These are phyloP conservation scores for Tetrahymena elliotti DNA, from an alignment of 73 alveolate species.

Conservation along the genomic window DNA sequence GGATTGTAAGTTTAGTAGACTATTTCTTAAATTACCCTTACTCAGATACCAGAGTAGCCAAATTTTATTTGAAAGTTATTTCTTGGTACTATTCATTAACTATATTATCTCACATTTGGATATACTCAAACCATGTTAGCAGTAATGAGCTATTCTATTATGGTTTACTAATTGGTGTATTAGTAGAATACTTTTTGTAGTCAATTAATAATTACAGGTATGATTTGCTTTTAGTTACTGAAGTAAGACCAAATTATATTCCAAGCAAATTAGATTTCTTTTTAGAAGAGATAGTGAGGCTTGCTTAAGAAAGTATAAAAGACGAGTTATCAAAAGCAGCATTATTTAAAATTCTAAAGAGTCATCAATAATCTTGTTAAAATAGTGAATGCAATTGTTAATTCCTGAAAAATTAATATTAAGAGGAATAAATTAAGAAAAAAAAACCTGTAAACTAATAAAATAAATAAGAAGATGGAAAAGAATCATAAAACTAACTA, in stretches of 20 bases:
- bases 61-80: neutral
- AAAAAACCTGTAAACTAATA: too few species aligned
- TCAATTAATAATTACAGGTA: neutral
- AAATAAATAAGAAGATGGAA: neutral
- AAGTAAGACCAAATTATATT: neutral
- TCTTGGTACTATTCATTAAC: neutral
- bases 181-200: neutral
- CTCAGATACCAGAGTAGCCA: neutral
- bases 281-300: neutral
- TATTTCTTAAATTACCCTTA: neutral
- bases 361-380: neutral
- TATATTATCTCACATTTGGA: neutral
- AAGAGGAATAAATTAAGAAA: neutral
- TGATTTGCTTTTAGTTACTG: neutral
- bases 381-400: neutral
- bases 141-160: neutral
- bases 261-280: neutral
- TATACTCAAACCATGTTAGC: neutral
- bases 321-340: neutral
- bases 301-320: neutral
- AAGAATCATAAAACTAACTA: neutral
- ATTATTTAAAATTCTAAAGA: neutral
- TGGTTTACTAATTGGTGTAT: neutral
- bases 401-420: neutral
- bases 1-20: neutral